These are phyloP conservation scores for Chenopodium berlandieri DNA, from an alignment of 148 eudicot species.

Conservation along the genomic window DNA sequence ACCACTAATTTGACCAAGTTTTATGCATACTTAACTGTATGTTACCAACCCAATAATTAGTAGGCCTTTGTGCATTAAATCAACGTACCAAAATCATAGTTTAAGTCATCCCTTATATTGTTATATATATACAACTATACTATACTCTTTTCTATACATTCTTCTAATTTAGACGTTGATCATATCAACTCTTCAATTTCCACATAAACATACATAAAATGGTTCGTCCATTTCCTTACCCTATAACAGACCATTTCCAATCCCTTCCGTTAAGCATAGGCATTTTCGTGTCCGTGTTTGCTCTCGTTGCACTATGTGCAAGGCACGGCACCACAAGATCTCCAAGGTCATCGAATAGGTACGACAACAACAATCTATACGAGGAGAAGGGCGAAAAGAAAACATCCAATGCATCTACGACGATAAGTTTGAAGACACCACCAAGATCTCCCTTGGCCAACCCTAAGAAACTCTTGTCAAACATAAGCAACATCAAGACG, in stretches of 20 bases:
- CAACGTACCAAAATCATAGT: neutral
- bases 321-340: slow-evolving; percentile 32
- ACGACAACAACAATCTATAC: slow-evolving; percentile 5
- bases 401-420: neutral
- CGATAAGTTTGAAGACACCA: neutral
- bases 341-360: slow-evolving; percentile 7
- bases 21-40: slow-evolving; percentile 23
- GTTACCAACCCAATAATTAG: slow-evolving; percentile 5
- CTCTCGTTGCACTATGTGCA: slow-evolving; percentile 54
- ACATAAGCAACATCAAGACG: slow-evolving; percentile 32
- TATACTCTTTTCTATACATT: neutral
- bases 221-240: slow-evolving; percentile 39
- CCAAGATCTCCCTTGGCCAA: slow-evolving; percentile 37
- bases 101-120: slow-evolving; percentile 5
- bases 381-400: neutral
- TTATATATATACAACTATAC: neutral
- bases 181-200: neutral
- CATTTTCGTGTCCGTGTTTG: slow-evolving; percentile 41
- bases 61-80: slow-evolving; percentile 6
- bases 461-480: slow-evolving; percentile 41
- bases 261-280: slow-evolving; percentile 46
- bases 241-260: slow-evolving; percentile 13
- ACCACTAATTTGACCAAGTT: slow-evolving; percentile 27
- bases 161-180: neutral
- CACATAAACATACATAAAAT: slow-evolving; percentile 20